phyloP scores from a whole-genome alignment of 2,329 filamentous ascomycete species.

The Fusarium acutatum region DNA sequence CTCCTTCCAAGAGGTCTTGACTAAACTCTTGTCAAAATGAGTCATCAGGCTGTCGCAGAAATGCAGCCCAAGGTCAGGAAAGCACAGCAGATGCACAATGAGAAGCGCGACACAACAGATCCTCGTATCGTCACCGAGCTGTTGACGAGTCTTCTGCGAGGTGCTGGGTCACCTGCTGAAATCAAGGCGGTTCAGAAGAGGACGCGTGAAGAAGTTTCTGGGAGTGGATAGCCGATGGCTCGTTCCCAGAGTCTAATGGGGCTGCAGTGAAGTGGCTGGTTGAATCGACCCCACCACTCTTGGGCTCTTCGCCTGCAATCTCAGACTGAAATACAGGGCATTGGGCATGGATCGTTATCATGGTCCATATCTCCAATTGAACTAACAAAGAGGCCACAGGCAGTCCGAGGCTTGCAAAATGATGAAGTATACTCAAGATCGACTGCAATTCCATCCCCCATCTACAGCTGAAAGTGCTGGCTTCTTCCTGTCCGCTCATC shows the following conservation, averaged over 20 bases:
- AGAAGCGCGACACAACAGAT: conserved; percentile 58
- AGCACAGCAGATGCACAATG: conserved; percentile 43
- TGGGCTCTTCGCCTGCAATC: not conserved
- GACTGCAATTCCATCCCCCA: fast-evolving
- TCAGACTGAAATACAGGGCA: too few species aligned
- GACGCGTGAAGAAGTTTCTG: conserved; percentile 60
- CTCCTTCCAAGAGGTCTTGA: not conserved
- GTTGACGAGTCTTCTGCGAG: conserved; percentile 50
- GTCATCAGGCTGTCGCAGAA: not conserved
- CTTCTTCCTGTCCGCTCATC: not conserved
- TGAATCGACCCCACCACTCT: not conserved
- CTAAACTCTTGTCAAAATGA: not conserved
- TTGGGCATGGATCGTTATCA: too few species aligned
- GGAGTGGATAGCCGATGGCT: not conserved
- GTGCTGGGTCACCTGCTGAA: conserved; percentile 42
- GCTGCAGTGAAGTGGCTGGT: not conserved
- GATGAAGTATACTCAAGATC: not conserved
- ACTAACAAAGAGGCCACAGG: too few species aligned
- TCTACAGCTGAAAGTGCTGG: not conserved
- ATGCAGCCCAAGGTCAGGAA: conserved; percentile 46
- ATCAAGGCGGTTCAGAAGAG: conserved; percentile 54
- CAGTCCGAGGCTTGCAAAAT: not conserved
- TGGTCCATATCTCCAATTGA: too few species aligned
- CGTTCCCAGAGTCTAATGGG: not conserved
- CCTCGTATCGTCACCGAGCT: conserved; percentile 63